Conservation (phyloP, 169 alveolate genomes). For the Plasmodium reichenowi region DNA sequence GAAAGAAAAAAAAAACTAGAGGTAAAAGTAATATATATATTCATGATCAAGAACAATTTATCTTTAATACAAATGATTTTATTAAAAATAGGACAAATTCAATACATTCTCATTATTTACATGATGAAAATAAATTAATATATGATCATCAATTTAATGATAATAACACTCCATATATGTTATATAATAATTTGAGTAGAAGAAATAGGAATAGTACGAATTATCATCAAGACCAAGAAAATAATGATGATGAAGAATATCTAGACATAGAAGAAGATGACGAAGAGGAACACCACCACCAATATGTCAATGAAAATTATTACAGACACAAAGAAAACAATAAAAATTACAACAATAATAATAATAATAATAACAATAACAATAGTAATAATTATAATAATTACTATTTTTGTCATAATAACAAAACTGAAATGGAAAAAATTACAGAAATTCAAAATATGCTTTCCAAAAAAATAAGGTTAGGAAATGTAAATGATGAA, state of each 20-base stretch:
- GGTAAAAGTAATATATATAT: background rate
- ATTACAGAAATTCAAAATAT: slow-evolving; percentile 58
- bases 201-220: no score
- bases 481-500: slow-evolving; percentile 4
- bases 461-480: slow-evolving; percentile 42
- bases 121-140: no score
- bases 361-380: slow-evolving; percentile 9
- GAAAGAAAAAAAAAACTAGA: background rate
- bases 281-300: background rate
- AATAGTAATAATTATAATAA: background rate
- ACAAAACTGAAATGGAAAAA: slow-evolving; percentile 45
- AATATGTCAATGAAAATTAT: background rate
- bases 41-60: no score
- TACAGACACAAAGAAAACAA: slow-evolving; percentile 18
- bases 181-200: no score
- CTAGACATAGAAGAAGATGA: background rate
- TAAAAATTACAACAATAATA: background rate
- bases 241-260: no score
- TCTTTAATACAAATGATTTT: no score
- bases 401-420: background rate
- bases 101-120: no score
- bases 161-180: no score
- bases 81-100: no score
- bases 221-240: no score
- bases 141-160: no score